Conservation (phyloP, 768 basidiomycete species). For the Rhodotorula diobovata region DNA sequence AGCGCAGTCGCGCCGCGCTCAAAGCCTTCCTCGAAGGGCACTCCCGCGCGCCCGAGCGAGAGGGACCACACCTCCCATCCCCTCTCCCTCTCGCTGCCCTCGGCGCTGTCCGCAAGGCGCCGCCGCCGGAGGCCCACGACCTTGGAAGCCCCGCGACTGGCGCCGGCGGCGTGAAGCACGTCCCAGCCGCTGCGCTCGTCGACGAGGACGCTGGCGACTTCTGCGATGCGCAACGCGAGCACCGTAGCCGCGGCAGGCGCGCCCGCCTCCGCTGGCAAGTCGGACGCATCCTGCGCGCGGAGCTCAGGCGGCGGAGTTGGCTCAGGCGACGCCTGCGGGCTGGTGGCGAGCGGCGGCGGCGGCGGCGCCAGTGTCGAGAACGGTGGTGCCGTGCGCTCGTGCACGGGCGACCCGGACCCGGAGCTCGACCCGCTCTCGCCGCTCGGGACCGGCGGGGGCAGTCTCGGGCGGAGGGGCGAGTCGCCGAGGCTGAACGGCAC, state of each 20-base stretch:
- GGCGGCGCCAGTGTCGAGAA: background rate
- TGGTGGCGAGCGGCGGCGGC: slow-evolving; percentile 3
- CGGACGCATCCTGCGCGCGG: no score
- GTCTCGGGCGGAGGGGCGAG: background rate
- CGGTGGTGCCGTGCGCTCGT: background rate
- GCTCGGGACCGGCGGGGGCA: background rate
- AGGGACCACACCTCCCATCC: slow-evolving; percentile 33
- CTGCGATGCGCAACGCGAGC: slow-evolving; percentile 44
- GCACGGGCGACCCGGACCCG: background rate
- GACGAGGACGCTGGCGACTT: slow-evolving; percentile 48
- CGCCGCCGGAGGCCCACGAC: slow-evolving; percentile 66
- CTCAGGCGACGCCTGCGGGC: background rate
- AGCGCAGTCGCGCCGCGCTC: slow-evolving; percentile 11
- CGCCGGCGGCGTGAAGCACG: slow-evolving; percentile 50
- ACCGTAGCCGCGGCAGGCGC: background rate
- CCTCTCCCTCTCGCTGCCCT: no score
- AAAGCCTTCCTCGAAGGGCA: slow-evolving; percentile 1
- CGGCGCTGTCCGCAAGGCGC: background rate
- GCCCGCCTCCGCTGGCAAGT: background rate
- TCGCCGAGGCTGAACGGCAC: background rate
- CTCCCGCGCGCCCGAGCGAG: background rate
- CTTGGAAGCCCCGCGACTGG: background rate
- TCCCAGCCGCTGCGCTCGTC: slow-evolving; percentile 75
- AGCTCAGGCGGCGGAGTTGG: slow-evolving; percentile 45
- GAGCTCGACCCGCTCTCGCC: slow-evolving; percentile 1